phyloP scores from a whole-genome alignment of 2,329 filamentous ascomycete genomes.

The Cyphellophora europaea region DNA sequence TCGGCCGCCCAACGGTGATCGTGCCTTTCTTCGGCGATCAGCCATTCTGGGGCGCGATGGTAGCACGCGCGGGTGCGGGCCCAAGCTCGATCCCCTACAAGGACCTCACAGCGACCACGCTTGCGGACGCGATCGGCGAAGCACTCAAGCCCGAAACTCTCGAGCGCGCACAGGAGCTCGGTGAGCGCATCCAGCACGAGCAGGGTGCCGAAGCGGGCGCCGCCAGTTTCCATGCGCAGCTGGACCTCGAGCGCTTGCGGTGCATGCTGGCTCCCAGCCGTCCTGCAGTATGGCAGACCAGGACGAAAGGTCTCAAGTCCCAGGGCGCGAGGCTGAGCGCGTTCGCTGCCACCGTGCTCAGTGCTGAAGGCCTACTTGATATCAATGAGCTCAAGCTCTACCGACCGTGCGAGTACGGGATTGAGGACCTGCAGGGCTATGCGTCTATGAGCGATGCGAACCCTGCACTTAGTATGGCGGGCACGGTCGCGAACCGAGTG shows the following conservation, averaged over 20 bases:
- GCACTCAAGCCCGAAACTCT: constrained; percentile 51
- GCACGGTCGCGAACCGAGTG: constrained; percentile 63
- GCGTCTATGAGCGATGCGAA: constrained; percentile 68
- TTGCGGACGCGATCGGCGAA: constrained; percentile 53
- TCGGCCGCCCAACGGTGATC: constrained; percentile 70
- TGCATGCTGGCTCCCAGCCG: constrained; percentile 61
- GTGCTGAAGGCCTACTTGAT: constrained; percentile 53
- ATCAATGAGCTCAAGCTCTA: constrained; percentile 63
- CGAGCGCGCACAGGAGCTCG: constrained; percentile 46
- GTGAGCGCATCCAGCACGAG: constrained; percentile 56
- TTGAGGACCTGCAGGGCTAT: constrained; percentile 59
- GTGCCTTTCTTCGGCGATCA: constrained; percentile 84
- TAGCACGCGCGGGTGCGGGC: constrained; percentile 61
- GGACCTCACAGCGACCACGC: constrained; percentile 52
- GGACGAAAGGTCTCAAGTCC: constrained; percentile 37
- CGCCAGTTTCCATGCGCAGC: constrained; percentile 57
- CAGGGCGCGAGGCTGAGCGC: constrained; percentile 52
- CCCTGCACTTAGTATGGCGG: constrained; percentile 69
- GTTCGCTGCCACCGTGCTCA: constrained; percentile 60
- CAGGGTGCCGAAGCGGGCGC: constrained; percentile 53
- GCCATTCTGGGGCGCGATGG: constrained; percentile 71
- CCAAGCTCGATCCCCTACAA: constrained; percentile 61
- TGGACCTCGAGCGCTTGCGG: constrained; percentile 54
- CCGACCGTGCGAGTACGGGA: constrained; percentile 58
- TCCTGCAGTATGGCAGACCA: constrained; percentile 65